Conservation (phyloP, 2,329 filamentous ascomycete species). For the Pyrenophora teres region DNA sequence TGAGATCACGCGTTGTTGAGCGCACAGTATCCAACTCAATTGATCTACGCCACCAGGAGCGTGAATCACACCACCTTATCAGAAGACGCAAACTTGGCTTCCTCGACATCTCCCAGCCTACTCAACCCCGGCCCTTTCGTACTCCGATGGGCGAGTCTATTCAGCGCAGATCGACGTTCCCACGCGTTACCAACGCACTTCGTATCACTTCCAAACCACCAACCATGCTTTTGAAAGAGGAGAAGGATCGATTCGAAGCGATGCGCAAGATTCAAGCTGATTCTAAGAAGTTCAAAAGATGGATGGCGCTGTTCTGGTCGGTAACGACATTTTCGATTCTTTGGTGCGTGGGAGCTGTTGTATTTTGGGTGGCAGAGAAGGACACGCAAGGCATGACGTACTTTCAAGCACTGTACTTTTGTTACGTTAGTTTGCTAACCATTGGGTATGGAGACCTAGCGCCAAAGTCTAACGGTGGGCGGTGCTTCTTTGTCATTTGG, state of each 20-base stretch:
- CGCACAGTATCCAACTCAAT: conserved; percentile 59
- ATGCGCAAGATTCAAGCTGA: conserved; percentile 80
- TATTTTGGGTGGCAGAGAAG: conserved; percentile 70
- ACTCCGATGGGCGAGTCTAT: conserved; percentile 27
- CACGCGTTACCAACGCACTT: conserved; percentile 16
- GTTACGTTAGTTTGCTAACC: conserved; percentile 80
- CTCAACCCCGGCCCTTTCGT: conserved; percentile 24
- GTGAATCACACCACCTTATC: conserved; percentile 28
- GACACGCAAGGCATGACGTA: conserved; percentile 66
- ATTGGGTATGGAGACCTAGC: conserved; percentile 85
- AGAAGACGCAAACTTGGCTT: conserved; percentile 22
- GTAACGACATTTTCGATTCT: conserved; percentile 70
- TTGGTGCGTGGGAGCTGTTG: conserved; percentile 78
- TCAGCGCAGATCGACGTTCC: conserved; percentile 6
- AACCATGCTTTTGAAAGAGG: conserved; percentile 61
- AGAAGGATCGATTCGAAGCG: conserved; percentile 71
- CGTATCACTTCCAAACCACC: conserved; percentile 46
- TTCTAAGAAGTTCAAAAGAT: conserved; percentile 69
- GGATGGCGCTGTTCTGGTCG: conserved; percentile 74
- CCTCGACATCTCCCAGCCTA: conserved; percentile 35
- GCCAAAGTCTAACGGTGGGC: conserved; percentile 76
- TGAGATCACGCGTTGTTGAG: conserved; percentile 59
- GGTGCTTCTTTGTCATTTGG: conserved; percentile 94
- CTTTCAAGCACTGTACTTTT: conserved; percentile 83
- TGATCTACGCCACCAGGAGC: conserved; percentile 50